Base-by-base conservation (phyloP, 2,329 filamentous ascomycete genomes). In the Talaromyces amestolkiae region DNA sequence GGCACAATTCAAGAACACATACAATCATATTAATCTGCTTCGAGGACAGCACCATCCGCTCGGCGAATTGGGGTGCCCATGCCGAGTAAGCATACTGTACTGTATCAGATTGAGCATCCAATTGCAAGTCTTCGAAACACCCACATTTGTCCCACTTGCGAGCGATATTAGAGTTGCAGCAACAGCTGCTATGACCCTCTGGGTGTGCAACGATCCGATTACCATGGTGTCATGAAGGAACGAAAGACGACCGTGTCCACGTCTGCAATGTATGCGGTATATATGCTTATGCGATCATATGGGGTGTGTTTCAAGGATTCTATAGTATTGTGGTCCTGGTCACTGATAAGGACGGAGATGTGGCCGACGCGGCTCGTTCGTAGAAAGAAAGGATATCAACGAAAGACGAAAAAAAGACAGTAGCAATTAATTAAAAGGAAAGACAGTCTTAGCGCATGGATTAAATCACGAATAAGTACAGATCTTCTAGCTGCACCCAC, bases 11-110 rank as follows among this genome's bases (percentile, higher is more conserved):
- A 58, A 53, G 27, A 66, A 49, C 47, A 74, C 86, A 75, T 82
- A 89, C 93, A 74, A 99, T 93, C 70, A 98, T 79, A 78, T 99
- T 98, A 78, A 88, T 93, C 77, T 97, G 85, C 2, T 94, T 98
- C n/a, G 95, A 90, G 15, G 93, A 93, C 67, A 98, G 86, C 75
- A 90, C 88, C 72, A 99, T 84, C 71, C 87, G 89, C 73, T 96
- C 89, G 59, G 93, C 93, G 75, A 97, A 97, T 79, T 97, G 93
- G 22, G 95, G 95, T 15, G 92, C 93, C 93, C 95, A 99, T 79
- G 94, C 94, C 64, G 93, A 97, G 80, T 97, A 99, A 75, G 93
- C 94, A 86, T 99, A 98, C 92, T 97, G 74, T 59, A 61, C 17
- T 41, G 39, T 58, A 56, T 59, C 47, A 39, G 61, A 64, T 54